phyloP scores from a whole-genome alignment of 2,329 filamentous ascomycete species.

The Onygenales sp. region DNA sequence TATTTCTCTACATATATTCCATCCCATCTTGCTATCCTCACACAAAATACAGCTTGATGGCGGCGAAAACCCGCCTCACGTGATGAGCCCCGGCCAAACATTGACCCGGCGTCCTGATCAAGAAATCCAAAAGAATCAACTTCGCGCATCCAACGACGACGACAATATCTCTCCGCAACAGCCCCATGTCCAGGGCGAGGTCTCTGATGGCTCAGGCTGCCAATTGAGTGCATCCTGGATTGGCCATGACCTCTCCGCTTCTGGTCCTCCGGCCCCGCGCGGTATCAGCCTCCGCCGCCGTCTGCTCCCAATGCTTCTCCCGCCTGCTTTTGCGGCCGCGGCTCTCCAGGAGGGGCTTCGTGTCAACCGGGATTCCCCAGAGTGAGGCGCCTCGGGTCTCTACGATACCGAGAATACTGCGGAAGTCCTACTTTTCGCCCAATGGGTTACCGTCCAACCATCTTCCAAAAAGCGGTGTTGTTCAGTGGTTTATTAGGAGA shows the following conservation, averaged over 20 bases:
- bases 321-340: conserved; percentile 12
- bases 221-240: conserved; percentile 3
- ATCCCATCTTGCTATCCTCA: too few species aligned
- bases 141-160: background rate
- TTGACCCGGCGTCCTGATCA: background rate
- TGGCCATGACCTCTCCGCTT: conserved; percentile 27
- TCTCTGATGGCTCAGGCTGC: conserved; percentile 3
- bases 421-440: conserved; percentile 32
- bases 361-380: conserved; percentile 21
- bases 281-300: conserved; percentile 19
- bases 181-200: background rate
- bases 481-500: conserved; percentile 10
- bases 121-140: background rate
- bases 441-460: conserved; percentile 18
- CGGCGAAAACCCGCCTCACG: background rate
- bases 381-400: conserved; percentile 21
- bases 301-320: conserved; percentile 27
- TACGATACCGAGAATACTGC: conserved; percentile 18
- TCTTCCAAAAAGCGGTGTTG: conserved; percentile 14
- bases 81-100: background rate
- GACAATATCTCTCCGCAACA: background rate
- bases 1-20: too few species aligned
- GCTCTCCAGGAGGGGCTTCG: conserved; percentile 22
- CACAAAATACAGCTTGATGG: background rate
- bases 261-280: conserved; percentile 24